Conservation (phyloP, 495 filamentous ascomycete species). For the Aspergillus heteromorphus region DNA sequence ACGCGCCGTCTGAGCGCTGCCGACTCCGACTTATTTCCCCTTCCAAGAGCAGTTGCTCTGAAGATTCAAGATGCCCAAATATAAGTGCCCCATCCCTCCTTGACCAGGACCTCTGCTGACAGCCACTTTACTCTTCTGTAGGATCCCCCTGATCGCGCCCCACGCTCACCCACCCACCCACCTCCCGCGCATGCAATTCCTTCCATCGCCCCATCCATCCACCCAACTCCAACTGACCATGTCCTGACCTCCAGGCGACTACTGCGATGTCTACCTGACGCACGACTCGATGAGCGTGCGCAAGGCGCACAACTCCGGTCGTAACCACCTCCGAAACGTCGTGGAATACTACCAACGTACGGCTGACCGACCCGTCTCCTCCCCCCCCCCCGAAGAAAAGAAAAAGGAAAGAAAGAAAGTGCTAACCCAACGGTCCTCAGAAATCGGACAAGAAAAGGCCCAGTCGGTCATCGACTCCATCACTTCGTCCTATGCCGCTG, state of each 20-base stretch:
- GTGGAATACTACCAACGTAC: constrained; percentile 97
- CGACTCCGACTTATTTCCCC: constrained; percentile 20
- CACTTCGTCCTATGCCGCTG: constrained; percentile 88
- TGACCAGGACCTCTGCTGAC: constrained; percentile 41
- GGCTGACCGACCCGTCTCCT: constrained; percentile 9
- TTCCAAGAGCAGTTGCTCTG: constrained; percentile 16
- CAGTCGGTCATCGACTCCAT: constrained; percentile 98
- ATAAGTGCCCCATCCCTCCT: constrained; percentile 47
- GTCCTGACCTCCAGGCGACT: constrained; percentile 65
- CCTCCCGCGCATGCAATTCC: background rate
- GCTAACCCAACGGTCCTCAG: constrained; percentile 33
- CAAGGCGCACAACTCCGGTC: constrained; percentile 93
- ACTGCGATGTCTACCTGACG: constrained; percentile 99
- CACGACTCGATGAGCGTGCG: constrained; percentile 99
- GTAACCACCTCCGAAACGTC: constrained; percentile 95
- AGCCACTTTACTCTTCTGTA: constrained; percentile 61
- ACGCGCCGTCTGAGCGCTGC: constrained; percentile 10
- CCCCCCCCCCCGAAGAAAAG: no score
- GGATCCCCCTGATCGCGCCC: constrained; percentile 23
- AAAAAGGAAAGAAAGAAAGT: no score
- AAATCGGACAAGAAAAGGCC: constrained; percentile 97
- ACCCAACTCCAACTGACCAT: constrained; percentile 7
- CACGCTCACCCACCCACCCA: background rate
- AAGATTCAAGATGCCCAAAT: constrained; percentile 66
- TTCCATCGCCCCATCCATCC: background rate